These are phyloP conservation scores for Acacia acuminata DNA, from an alignment of 306 rosid genomes.

Conservation along the genomic window DNA sequence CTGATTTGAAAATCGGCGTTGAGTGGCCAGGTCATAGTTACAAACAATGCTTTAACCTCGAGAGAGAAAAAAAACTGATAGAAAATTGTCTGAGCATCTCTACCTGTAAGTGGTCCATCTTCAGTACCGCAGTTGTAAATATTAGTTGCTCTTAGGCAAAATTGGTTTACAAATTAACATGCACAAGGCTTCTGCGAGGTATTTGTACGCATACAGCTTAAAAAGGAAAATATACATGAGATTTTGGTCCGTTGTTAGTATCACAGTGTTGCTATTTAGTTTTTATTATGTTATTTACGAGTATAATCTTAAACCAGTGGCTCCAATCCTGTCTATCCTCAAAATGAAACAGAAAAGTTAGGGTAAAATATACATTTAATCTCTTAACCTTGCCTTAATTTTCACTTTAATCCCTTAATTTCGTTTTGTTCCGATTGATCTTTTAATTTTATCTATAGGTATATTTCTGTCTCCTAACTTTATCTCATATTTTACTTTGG, in stretches of 20 bases:
- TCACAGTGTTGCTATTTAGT: not conserved
- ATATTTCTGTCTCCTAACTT: not conserved
- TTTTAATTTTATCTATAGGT: no score
- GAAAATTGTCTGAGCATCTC: not conserved
- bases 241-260: no score
- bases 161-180: not conserved
- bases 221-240: not conserved
- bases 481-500: not conserved
- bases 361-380: not conserved
- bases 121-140: no score
- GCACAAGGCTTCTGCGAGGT: not conserved
- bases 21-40: not conserved
- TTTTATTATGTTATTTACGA: not conserved
- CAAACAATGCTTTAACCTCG: not conserved
- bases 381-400: not conserved
- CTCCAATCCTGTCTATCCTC: not conserved
- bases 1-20: not conserved
- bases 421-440: not conserved
- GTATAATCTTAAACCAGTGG: not conserved
- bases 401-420: not conserved
- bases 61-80: not conserved
- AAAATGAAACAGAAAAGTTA: not conserved
- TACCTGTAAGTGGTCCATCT: no score
- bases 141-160: not conserved
- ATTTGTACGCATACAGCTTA: not conserved